Evolutionary conservation across 805 yeast genomes (phyloP), one percentile per base, ranked within the genome.

Genomic region (Wickerhamiella lipophila): DNA sequence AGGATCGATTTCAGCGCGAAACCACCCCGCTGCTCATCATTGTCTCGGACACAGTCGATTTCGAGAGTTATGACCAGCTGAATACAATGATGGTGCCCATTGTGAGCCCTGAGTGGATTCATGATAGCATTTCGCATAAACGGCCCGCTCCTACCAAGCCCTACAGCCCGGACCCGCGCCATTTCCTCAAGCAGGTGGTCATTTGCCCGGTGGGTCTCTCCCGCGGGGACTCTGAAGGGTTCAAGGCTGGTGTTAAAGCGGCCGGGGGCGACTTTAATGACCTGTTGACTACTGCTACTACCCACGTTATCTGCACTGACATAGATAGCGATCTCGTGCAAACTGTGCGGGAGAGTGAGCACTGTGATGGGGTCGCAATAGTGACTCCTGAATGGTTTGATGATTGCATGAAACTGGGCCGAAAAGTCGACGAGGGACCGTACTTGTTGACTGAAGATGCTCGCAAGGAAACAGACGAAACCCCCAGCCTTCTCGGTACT

Each of bases 341-440:
- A 34, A 68, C 75, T 22, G 85, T 83, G 58, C 66, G 52, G 25
- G 55, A 57, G 26, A 63, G 64, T 21, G 47, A 21, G 7, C 66
- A 65, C 1, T n/a, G 19, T 15, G 43, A 53, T 21, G 51, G 50
- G 21, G 55, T 63, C 32, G 58, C 56, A 44, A 52, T 64, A n/a
- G 92, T 88, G 2, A 68, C 73, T 2, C 94, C 95, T 0, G 75
- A 77, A 18, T 89, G 95, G 96, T 64, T 88, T 12, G 79, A 79
- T 46, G 82, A 76, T 51, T 81, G 88, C 58, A 67, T 83, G 52
- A 75, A 73, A 48, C 60, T 70, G 34, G 69, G 77, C 23, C 61
- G 68, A 42, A 70, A 64, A 46, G 61, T 81, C 9, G 74, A 74
- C 47, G 88, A 77, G 47, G 51, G 59, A 0, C 73, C 74, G 1